Evolutionary conservation across 2,329 filamentous ascomycete genomes (phyloP).

Genomic region (Ophiocordyceps robertsii): DNA sequence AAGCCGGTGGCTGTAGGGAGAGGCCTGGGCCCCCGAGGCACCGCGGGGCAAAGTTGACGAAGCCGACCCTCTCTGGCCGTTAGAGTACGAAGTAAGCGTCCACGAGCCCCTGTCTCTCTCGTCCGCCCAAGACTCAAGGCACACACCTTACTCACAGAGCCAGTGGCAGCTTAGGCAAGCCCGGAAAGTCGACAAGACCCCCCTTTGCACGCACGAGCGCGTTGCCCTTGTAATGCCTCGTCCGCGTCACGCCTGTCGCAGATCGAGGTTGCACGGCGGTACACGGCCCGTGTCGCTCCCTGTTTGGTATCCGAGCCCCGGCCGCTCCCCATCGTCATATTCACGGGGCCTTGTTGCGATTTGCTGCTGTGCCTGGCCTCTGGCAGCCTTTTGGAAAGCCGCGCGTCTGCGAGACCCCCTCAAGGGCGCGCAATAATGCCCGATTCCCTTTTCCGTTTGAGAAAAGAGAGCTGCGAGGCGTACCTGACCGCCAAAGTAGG

Average conservation of each 20-base stretch:
- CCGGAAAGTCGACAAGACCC: not conserved
- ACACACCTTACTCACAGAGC: not conserved
- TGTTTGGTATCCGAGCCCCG: not conserved
- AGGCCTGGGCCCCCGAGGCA: not conserved
- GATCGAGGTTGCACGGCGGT: conserved; percentile 8
- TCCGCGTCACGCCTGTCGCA: conserved; percentile 6
- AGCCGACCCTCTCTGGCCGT: too few species aligned
- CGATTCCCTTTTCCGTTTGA: not conserved
- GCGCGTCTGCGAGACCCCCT: not conserved
- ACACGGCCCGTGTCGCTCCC: conserved; percentile 1
- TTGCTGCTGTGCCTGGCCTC: not conserved
- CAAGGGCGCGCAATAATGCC: not conserved
- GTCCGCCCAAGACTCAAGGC: not conserved
- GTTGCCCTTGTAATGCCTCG: not conserved
- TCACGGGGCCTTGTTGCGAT: conserved; percentile 1
- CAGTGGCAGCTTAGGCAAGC: not conserved
- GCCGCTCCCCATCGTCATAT: not conserved
- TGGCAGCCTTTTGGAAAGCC: not conserved
- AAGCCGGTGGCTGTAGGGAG: not conserved
- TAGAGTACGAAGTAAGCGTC: not conserved
- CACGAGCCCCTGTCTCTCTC: not conserved
- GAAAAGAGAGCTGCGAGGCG: not conserved
- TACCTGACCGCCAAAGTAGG: not conserved
- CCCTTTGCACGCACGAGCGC: not conserved
- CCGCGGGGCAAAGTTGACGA: not conserved